Conservation (phyloP, 164 flowering plant species). For the Paratinospora sagittata region DNA sequence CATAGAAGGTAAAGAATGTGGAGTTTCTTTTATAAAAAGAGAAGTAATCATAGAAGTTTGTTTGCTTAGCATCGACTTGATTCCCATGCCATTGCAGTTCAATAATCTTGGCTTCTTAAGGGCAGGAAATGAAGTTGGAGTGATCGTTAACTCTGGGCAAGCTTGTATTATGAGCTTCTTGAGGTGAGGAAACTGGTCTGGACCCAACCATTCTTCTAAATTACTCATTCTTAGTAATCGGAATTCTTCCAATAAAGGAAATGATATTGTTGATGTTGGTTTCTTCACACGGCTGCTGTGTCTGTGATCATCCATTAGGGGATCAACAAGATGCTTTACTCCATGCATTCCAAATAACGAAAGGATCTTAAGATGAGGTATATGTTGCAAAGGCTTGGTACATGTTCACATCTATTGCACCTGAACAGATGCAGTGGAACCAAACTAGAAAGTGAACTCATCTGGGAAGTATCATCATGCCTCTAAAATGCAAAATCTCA, state of each 20-base stretch:
- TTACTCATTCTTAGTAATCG: not conserved
- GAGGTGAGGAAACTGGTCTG: conserved; percentile 15
- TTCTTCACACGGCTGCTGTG: no score
- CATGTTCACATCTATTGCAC: not conserved
- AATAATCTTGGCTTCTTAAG: not conserved
- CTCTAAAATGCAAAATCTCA: not conserved
- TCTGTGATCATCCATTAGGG: no score
- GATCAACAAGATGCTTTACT: no score
- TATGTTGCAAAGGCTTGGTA: conserved; percentile 20
- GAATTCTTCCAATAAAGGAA: conserved; percentile 19
- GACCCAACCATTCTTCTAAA: conserved; percentile 17
- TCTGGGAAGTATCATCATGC: not conserved
- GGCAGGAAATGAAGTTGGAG: not conserved
- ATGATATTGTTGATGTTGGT: not conserved
- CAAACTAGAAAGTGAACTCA: not conserved
- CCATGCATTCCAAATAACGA: no score
- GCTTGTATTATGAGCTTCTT: not conserved
- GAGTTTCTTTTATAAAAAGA: not conserved
- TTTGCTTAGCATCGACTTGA: no score
- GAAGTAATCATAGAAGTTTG: no score
- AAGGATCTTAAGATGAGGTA: conserved; percentile 16
- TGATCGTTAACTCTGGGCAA: conserved; percentile 4
- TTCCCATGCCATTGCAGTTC: no score
- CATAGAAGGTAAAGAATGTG: no score
- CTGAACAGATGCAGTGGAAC: not conserved